Conservation (phyloP, 176 grass and related monocot genomes). For the Microstegium vimineum region DNA sequence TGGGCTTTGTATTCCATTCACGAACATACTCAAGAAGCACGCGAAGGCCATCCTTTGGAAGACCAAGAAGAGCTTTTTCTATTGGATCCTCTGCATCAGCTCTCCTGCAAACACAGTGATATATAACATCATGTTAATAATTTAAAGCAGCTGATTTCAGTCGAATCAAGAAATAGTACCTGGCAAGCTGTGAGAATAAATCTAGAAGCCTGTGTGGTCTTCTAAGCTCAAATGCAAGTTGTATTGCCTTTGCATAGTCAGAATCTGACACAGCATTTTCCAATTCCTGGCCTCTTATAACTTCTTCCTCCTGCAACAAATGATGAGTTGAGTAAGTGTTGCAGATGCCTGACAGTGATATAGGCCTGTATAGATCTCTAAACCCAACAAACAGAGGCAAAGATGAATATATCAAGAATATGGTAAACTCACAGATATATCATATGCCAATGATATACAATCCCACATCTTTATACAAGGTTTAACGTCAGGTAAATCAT, state of each 20-base stretch:
- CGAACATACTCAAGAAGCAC: conserved; percentile 81
- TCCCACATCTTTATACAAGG: too few relatives aligned
- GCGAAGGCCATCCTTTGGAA: conserved; percentile 69
- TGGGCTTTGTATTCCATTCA: conserved; percentile 97
- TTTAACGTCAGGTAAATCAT: too few relatives aligned
- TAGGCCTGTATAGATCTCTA: background rate
- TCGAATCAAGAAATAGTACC: conserved; percentile 20
- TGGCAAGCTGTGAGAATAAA: conserved; percentile 75
- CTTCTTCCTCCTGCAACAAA: conserved; percentile 67
- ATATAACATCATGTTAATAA: conserved; percentile 8
- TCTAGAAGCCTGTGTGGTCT: conserved; percentile 87
- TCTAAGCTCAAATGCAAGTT: conserved; percentile 89
- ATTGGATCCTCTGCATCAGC: conserved; percentile 50
- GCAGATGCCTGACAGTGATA: background rate
- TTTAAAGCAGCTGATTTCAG: background rate
- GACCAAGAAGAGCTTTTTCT: conserved; percentile 60
- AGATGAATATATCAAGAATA: background rate
- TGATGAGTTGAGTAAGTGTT: background rate
- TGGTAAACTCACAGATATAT: background rate
- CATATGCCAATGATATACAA: too few relatives aligned
- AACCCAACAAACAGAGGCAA: background rate
- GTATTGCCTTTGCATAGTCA: conserved; percentile 86
- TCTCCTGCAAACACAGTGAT: conserved; percentile 45
- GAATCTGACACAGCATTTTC: conserved; percentile 92
- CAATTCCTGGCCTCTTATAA: conserved; percentile 81